Evolutionary conservation across 495 filamentous ascomycete species (phyloP).

Genomic region (Penicillium coffeae): DNA sequence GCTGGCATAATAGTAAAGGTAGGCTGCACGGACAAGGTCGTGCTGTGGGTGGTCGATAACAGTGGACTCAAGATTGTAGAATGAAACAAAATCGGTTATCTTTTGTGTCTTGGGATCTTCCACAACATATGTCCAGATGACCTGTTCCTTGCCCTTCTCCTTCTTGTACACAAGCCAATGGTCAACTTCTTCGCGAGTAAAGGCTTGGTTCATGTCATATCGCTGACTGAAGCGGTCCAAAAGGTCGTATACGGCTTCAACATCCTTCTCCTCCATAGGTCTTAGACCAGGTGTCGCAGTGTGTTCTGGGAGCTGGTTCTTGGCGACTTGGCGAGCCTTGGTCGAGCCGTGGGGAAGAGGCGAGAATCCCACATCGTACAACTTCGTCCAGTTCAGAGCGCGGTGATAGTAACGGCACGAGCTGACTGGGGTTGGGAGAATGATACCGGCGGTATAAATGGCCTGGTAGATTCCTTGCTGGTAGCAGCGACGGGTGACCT

Average conservation of each 20-base stretch:
- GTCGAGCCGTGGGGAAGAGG: conserved; percentile 77
- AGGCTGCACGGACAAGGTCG: conserved; percentile 75
- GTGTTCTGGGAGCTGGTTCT: conserved; percentile 69
- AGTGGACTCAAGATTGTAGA: conserved; percentile 90
- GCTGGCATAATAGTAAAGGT: conserved; percentile 93
- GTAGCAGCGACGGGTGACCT: conserved; percentile 90
- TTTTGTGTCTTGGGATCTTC: conserved; percentile 71
- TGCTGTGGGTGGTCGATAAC: conserved; percentile 79
- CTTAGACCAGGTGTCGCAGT: conserved; percentile 71
- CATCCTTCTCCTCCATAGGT: conserved; percentile 75
- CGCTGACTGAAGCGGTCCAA: conserved; percentile 73
- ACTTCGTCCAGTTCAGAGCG: conserved; percentile 88
- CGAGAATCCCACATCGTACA: conserved; percentile 89
- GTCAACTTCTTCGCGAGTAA: conserved; percentile 70
- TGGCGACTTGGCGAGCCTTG: conserved; percentile 71
- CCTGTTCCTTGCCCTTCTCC: conserved; percentile 59
- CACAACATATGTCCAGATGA: conserved; percentile 88
- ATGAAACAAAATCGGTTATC: conserved; percentile 95
- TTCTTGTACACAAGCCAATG: conserved; percentile 81
- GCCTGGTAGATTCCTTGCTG: conserved; percentile 81
- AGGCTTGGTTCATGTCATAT: conserved; percentile 80
- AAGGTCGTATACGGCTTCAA: conserved; percentile 70
- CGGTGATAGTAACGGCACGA: conserved; percentile 95
- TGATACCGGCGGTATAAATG: conserved; percentile 87
- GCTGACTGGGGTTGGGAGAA: conserved; percentile 84